Base-by-base conservation (phyloP, 345 rosid genomes). In the Eucalyptus sp. region DNA sequence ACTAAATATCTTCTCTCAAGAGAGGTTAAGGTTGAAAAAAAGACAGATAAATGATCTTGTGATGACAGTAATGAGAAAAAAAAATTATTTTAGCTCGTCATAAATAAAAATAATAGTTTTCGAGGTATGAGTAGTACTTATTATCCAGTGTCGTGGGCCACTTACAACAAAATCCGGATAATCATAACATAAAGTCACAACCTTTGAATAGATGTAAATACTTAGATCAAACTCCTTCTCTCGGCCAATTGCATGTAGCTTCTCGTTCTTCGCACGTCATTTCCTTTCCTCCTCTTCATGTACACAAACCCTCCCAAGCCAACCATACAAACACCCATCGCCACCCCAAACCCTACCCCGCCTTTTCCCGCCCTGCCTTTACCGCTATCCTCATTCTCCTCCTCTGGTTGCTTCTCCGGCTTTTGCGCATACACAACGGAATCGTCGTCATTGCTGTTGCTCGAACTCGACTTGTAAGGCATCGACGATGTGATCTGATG, bases 31-130 rank as follows among this genome's bases (percentile, higher is more conserved):
- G 29, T 8, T 22, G 27, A 4, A 24, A 24, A 56, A 56, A 62
- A 62, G 7, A 13, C 33, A 11, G 68, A 29, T 12, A 27, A 27
- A 60, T 62, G 2, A 62, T 14, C 37, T 62, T 62, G 68, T 27
- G 14, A 29, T 0, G 68, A 29, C 3, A 0, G 7, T 64, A 8
- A 14, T n/a, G 17, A 64, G 10, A 14, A 29, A n/a, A 64, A 64
- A 13, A 14, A 29, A 5, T 56, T 2, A 24, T n/a, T 64, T n/a
- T 64, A n/a, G 76, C 20, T 27, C 15, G 37, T 64, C 76, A 64
- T 4, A 64, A 64, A 64, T 64, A n/a, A 7, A 29, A 64, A 24
- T 60, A 27, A 60, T 60, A 25, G 66, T 60, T 60, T 60, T 60
- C 66, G 16, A 60, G 66, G 15, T 60, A 60, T 60, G 15, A 60